Evolutionary conservation across 1,284 basidiomycete species (phyloP).

Genomic region (Ceratobasidium papillatum): DNA sequence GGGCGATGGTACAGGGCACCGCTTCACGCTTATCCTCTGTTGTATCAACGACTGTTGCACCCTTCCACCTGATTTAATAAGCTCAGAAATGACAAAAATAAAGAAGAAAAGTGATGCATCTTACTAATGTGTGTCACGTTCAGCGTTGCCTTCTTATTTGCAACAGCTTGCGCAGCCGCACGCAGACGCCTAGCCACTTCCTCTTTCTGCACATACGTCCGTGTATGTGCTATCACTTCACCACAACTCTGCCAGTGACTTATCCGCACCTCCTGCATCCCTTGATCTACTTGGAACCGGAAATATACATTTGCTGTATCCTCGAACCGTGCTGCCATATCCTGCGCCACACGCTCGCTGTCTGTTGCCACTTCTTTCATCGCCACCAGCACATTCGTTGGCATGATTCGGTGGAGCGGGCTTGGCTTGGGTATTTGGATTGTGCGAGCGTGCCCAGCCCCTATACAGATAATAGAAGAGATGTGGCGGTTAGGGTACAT

Average conservation of each 20-base stretch:
- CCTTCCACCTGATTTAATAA: background rate
- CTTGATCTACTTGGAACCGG: background rate
- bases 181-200: background rate
- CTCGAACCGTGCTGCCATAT: conserved; percentile 4
- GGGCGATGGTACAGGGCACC: background rate
- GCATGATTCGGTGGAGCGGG: background rate
- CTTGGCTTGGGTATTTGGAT: background rate
- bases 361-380: background rate
- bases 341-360: conserved; percentile 3
- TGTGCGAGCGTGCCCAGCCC: background rate
- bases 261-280: background rate
- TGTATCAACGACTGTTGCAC: background rate
- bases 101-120: too few species aligned
- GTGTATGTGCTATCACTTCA: conserved; percentile 9
- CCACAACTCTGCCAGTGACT: background rate
- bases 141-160: background rate
- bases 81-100: too few species aligned
- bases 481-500: background rate
- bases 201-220: background rate
- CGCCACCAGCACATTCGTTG: background rate
- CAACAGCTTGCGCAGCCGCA: background rate
- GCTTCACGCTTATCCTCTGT: background rate
- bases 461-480: conserved; percentile 6
- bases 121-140: background rate
- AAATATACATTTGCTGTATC: background rate